A percentile compares a stretch with the other conserved stretches of the same genome.
phyloP scores from a whole-genome alignment of 163 green algal genomes.

The Scenedesmus sp. region DNA sequence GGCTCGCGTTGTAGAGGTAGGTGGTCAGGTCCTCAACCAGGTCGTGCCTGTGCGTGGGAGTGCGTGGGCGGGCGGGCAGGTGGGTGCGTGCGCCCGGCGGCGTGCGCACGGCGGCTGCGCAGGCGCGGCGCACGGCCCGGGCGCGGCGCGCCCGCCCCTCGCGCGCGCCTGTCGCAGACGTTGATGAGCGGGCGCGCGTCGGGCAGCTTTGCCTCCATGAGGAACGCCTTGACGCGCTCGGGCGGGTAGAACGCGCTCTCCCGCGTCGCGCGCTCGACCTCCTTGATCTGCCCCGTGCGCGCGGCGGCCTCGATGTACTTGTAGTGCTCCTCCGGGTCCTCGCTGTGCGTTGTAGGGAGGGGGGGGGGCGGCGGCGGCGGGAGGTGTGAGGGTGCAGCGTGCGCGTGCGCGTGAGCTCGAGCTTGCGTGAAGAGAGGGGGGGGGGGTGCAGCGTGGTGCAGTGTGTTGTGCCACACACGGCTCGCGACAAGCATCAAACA shows the following conservation, averaged over 20 bases:
- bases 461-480: neutral
- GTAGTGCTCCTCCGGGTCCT: conserved; percentile 95
- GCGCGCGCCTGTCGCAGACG: conserved; percentile 96
- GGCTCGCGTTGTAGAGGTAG: conserved; percentile 98
- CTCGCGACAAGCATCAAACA: conserved; percentile 25
- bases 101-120: neutral
- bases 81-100: no score
- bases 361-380: neutral
- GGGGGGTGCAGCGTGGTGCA: no score
- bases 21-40: conserved; percentile 89
- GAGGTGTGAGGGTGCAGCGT: neutral
- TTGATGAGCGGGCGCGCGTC: conserved; percentile 99
- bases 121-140: neutral
- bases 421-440: no score
- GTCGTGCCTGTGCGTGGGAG: conserved; percentile 62
- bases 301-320: conserved; percentile 99
- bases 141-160: no score
- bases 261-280: conserved; percentile 97
- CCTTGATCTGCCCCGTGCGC: conserved; percentile 89
- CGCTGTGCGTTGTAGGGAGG: conserved; percentile 43
- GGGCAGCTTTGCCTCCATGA: conserved; percentile 99
- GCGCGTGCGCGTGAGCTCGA: no score
- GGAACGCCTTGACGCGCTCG: conserved; percentile 93
- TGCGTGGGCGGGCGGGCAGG: neutral
- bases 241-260: conserved; percentile 93